phyloP scores from a whole-genome alignment of 176 grass and related monocot species.

The Zizania latifolia region DNA sequence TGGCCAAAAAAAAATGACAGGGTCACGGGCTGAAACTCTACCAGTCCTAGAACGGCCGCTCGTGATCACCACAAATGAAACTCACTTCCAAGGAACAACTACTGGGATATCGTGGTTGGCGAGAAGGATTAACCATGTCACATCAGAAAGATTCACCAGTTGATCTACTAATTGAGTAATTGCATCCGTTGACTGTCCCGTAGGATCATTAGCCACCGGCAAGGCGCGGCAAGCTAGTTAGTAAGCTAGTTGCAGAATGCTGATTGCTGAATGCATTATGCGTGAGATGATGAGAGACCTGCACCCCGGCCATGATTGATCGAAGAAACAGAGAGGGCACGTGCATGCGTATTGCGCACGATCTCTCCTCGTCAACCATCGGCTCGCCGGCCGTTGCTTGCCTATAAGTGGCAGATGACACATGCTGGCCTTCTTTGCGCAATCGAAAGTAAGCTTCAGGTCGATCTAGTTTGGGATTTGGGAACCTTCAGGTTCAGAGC shows the following conservation, averaged over 20 bases:
- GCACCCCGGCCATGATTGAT: not conserved
- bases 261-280: too few relatives aligned
- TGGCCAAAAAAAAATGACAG: not conserved
- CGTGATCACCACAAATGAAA: not conserved
- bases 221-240: too few relatives aligned
- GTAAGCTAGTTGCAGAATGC: not conserved
- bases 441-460: not conserved
- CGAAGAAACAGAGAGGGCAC: not conserved
- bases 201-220: constrained; percentile 16
- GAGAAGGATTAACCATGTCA: not conserved
- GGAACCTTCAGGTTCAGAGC: too few relatives aligned
- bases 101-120: not conserved
- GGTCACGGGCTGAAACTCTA: not conserved
- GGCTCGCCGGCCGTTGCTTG: not conserved
- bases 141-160: not conserved
- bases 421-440: not conserved
- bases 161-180: not conserved
- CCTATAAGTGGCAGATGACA: not conserved
- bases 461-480: too few relatives aligned
- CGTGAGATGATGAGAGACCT: too few relatives aligned
- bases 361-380: constrained; percentile 12
- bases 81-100: constrained; percentile 23
- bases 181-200: not conserved
- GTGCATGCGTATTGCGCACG: not conserved
- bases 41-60: not conserved